phyloP scores from a whole-genome alignment of 805 yeast genomes.

The Jamesozyma spencerorum region DNA sequence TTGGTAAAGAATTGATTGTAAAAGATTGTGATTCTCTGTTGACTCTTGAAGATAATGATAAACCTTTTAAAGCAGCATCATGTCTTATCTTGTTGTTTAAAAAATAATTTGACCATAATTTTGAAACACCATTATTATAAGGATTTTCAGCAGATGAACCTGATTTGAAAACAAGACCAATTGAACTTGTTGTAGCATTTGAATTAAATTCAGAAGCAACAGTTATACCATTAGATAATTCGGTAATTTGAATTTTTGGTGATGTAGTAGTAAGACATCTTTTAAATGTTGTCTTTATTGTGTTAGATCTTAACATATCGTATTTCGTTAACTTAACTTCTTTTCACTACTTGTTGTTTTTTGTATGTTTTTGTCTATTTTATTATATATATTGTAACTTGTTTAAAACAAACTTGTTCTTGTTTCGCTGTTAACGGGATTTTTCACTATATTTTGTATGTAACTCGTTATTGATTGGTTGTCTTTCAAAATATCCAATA shows the following conservation, averaged over 20 bases:
- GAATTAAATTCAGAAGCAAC: slow-evolving; percentile 62
- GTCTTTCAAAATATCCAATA: too few relatives aligned
- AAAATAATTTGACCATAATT: slow-evolving; percentile 48
- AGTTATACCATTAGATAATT: slow-evolving; percentile 64
- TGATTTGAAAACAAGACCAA: slow-evolving; percentile 65
- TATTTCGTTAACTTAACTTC: too few relatives aligned
- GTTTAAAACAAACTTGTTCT: too few relatives aligned
- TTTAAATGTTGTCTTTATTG: slow-evolving; percentile 3
- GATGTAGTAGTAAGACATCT: slow-evolving; percentile 5
- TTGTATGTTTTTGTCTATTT: too few relatives aligned
- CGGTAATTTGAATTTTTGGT: slow-evolving; percentile 58
- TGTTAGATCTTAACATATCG: slow-evolving; percentile 14
- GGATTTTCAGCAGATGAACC: slow-evolving; percentile 76
- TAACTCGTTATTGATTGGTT: too few relatives aligned
- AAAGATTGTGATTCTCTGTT: slow-evolving; percentile 59
- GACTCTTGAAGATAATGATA: slow-evolving; percentile 43
- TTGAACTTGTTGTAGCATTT: slow-evolving; percentile 39
- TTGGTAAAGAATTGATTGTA: slow-evolving; percentile 44
- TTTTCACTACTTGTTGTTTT: too few relatives aligned
- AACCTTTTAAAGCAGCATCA: slow-evolving; percentile 42
- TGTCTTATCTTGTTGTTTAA: slow-evolving; percentile 15
- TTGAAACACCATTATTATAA: slow-evolving; percentile 74
- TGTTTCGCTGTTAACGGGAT: neutral
- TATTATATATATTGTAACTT: too few relatives aligned
- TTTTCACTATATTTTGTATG: too few relatives aligned